These are phyloP conservation scores for Hanseniaspora mollemarum DNA, from an alignment of 805 yeast genomes.

Conservation along the genomic window DNA sequence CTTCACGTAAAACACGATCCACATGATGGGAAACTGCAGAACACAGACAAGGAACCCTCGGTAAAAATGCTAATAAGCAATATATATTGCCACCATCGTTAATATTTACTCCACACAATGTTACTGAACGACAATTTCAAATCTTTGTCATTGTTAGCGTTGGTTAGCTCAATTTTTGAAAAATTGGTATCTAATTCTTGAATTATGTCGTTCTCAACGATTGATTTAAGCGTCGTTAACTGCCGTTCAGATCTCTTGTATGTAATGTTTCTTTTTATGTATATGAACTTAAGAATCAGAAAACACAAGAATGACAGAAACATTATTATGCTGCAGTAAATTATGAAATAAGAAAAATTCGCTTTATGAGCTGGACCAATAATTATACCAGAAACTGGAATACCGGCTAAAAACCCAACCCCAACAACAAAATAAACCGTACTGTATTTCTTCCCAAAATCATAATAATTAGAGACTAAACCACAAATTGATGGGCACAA, in stretches of 20 bases:
- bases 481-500: slow-evolving; percentile 49
- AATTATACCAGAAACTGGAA: slow-evolving; percentile 43
- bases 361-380: slow-evolving; percentile 31
- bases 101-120: no score
- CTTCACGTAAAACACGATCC: no score
- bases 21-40: no score
- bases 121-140: no score
- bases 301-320: slow-evolving; percentile 15
- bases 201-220: background rate
- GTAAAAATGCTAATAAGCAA: no score
- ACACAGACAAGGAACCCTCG: no score
- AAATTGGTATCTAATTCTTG: background rate
- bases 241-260: slow-evolving; percentile 1
- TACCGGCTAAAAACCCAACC: slow-evolving; percentile 39
- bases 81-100: no score
- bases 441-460: slow-evolving; percentile 44
- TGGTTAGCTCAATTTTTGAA: no score
- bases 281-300: background rate
- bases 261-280: background rate
- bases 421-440: slow-evolving; percentile 50
- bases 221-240: background rate
- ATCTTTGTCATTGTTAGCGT: no score
- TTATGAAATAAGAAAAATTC: slow-evolving; percentile 32
- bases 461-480: slow-evolving; percentile 43
- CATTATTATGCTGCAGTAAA: slow-evolving; percentile 32